Conservation (phyloP, 2,329 filamentous ascomycete genomes). For the Dendrostoma leiphaemia region DNA sequence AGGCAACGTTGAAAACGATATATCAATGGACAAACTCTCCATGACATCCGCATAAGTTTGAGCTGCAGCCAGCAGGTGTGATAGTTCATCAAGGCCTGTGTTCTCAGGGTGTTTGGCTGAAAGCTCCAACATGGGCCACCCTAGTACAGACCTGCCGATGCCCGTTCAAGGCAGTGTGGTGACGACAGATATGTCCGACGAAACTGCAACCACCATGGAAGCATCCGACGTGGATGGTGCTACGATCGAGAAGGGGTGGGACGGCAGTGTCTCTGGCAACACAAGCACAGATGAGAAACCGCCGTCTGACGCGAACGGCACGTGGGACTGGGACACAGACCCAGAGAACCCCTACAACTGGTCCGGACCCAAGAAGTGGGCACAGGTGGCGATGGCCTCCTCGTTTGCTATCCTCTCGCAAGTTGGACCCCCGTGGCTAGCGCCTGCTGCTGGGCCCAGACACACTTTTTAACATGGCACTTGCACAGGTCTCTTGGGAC, state of each 20-base stretch:
- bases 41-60: too few species aligned
- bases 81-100: too few species aligned
- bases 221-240: neutral
- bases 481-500: slow-evolving; percentile 47
- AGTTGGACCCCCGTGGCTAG: slow-evolving; percentile 16
- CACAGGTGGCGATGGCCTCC: slow-evolving; percentile 36
- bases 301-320: neutral
- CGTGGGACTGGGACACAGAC: slow-evolving; percentile 35
- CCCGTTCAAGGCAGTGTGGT: neutral
- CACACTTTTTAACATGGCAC: too few species aligned
- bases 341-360: slow-evolving; percentile 52
- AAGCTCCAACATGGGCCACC: too few species aligned
- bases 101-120: too few species aligned
- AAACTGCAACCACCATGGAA: neutral
- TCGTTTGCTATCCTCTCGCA: slow-evolving; percentile 41
- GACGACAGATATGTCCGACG: neutral
- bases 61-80: too few species aligned
- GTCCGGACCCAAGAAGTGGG: slow-evolving; percentile 38
- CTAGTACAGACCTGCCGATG: neutral
- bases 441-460: too few species aligned
- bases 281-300: neutral
- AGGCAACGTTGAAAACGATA: too few species aligned
- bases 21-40: too few species aligned
- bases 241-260: neutral
- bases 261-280: neutral